Percentiles rank a stretch among this genome's conserved stretches.
Conservation (phyloP, 352 stramenopile species). For the Thraustochytrium striatum region DNA sequence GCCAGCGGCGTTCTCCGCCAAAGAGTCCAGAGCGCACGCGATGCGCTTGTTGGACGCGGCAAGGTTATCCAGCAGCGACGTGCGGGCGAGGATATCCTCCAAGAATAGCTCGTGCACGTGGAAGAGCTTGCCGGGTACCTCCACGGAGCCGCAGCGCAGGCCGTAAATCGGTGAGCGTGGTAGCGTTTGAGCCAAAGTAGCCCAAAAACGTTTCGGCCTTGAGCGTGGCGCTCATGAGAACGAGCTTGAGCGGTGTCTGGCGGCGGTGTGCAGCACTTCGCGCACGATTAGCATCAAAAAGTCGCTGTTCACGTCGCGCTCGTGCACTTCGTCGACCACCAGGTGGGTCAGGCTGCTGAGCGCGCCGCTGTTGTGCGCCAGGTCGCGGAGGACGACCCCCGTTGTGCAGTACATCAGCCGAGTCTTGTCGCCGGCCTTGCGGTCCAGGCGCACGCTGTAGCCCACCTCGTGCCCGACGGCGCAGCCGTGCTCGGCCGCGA, state of each 20-base stretch:
- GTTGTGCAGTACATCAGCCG: constrained; percentile 60
- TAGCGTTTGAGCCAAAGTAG: constrained; percentile 87
- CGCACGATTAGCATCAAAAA: constrained; percentile 84
- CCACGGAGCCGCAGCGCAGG: background rate
- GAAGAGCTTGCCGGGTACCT: constrained; percentile 62
- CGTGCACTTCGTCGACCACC: constrained; percentile 97
- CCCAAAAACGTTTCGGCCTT: constrained; percentile 88
- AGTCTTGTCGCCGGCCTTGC: constrained; percentile 52
- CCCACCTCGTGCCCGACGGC: constrained; percentile 65
- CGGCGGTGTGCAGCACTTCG: constrained; percentile 49
- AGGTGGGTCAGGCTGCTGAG: constrained; percentile 86
- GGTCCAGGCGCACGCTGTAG: constrained; percentile 76
- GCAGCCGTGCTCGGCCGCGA: constrained; percentile 76
- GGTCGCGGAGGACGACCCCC: constrained; percentile 82
- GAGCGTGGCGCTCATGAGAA: constrained; percentile 94
- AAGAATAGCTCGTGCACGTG: constrained; percentile 90
- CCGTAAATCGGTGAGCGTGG: constrained; percentile 44
- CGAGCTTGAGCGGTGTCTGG: constrained; percentile 13
- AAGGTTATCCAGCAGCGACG: constrained; percentile 50
- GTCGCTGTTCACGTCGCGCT: constrained; percentile 93
- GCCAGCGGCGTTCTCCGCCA: background rate
- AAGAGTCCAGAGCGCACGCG: background rate
- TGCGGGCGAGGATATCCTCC: constrained; percentile 79
- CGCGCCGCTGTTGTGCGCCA: constrained; percentile 75
- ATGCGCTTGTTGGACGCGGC: constrained; percentile 24